Conservation (phyloP, 2,329 filamentous ascomycete species). For the Cladosporium austrohemisphaericum region DNA sequence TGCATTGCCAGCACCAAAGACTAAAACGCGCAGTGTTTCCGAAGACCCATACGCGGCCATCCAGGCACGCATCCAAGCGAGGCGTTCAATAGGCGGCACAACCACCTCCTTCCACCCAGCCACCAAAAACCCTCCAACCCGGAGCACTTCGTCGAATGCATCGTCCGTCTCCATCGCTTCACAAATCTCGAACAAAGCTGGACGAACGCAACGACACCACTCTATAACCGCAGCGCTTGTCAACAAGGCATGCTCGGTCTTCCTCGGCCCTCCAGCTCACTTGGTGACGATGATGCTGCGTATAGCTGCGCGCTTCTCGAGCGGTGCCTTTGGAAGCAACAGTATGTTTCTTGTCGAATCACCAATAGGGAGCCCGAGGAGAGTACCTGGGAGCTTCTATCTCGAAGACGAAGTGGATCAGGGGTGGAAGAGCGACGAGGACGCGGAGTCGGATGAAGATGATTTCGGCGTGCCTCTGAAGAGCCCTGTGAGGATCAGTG, state of each 20-base stretch:
- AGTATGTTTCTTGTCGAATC: constrained; percentile 26
- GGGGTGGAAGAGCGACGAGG: constrained; percentile 37
- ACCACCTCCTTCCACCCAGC: constrained; percentile 30
- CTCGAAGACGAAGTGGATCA: constrained; percentile 48
- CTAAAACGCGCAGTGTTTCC: background rate
- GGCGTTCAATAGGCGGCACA: constrained; percentile 30
- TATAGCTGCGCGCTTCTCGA: constrained; percentile 71
- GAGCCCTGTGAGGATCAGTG: constrained; percentile 27
- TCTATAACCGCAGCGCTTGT: constrained; percentile 52
- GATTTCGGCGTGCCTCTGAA: constrained; percentile 52
- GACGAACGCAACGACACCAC: constrained; percentile 19
- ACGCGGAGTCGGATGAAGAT: constrained; percentile 37
- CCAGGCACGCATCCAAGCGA: constrained; percentile 33
- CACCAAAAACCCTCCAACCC: constrained; percentile 35
- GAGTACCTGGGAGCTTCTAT: constrained; percentile 59
- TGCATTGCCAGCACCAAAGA: background rate
- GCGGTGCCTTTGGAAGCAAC: constrained; percentile 35
- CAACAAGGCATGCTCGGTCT: constrained; percentile 70
- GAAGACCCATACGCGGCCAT: constrained; percentile 32
- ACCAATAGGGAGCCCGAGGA: constrained; percentile 40
- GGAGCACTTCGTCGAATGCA: constrained; percentile 36
- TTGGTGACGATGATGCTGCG: constrained; percentile 75
- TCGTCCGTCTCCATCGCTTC: constrained; percentile 20
- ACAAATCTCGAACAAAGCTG: constrained; percentile 15
- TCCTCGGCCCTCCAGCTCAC: constrained; percentile 76